These are phyloP conservation scores for Chlorella sp. DNA, from an alignment of 139 green algal genomes.

Conservation along the genomic window DNA sequence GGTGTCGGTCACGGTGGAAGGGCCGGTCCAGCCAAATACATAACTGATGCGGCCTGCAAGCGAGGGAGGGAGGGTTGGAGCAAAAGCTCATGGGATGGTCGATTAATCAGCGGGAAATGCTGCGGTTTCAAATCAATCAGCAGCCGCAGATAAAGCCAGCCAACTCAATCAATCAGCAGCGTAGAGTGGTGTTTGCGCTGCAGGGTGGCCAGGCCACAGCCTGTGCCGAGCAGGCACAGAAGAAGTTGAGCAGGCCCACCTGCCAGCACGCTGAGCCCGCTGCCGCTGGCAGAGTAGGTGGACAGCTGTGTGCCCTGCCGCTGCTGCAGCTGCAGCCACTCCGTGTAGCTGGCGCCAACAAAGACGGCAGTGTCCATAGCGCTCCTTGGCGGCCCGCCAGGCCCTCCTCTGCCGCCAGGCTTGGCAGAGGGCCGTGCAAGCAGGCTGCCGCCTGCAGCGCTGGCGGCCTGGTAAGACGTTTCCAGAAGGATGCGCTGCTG, in stretches of 20 bases:
- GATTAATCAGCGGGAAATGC: no score
- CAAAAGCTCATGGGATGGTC: slow-evolving; percentile 78
- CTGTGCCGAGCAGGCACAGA: neutral
- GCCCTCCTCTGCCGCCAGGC: neutral
- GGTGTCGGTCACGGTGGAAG: slow-evolving; percentile 80
- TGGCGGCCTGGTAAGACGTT: slow-evolving; percentile 6
- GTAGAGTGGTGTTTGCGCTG: no score
- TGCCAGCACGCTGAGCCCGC: slow-evolving; percentile 49
- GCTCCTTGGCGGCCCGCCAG: neutral
- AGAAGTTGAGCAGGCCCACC: neutral
- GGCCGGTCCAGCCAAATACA: slow-evolving; percentile 76
- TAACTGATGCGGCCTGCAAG: slow-evolving; percentile 75
- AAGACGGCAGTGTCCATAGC: slow-evolving; percentile 69
- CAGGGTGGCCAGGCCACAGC: no score
- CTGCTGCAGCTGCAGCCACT: slow-evolving; percentile 34
- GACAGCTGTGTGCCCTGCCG: slow-evolving; percentile 32
- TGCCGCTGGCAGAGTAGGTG: slow-evolving; percentile 47
- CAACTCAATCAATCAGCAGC: slow-evolving; percentile 46
- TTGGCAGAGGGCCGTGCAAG: slow-evolving; percentile 31
- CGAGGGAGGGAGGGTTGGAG: slow-evolving; percentile 61
- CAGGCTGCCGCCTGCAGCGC: neutral
- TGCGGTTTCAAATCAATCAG: no score
- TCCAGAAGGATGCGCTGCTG: slow-evolving; percentile 70
- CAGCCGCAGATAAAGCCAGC: slow-evolving; percentile 71
- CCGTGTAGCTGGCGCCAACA: slow-evolving; percentile 60